Evolutionary conservation across 129 eudicot genomes (phyloP).

Genomic region (Artemisia argyi): DNA sequence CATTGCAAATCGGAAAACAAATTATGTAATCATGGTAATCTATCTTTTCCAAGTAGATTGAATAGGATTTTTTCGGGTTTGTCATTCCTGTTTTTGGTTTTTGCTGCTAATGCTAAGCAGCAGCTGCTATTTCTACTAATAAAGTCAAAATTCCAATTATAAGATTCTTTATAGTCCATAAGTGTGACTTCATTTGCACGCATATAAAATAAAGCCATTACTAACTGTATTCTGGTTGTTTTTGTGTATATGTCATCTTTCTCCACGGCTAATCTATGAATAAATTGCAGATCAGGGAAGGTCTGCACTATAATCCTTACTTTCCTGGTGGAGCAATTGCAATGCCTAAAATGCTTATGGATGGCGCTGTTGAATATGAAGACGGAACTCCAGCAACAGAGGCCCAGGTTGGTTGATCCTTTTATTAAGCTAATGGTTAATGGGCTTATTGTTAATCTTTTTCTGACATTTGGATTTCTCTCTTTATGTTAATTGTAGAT

Average conservation of each 20-base stretch:
- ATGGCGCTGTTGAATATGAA: constrained; percentile 97
- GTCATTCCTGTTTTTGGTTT: constrained; percentile 1
- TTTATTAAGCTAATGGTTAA: neutral
- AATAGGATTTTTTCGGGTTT: constrained; percentile 9
- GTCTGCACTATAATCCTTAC: constrained; percentile 93
- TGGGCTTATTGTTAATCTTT: neutral
- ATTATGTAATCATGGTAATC: constrained; percentile 6
- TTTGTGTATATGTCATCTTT: too few species aligned
- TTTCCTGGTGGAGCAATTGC: constrained; percentile 99
- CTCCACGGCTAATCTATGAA: constrained; percentile 5
- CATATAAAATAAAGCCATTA: too few species aligned
- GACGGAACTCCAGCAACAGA: constrained; percentile 99
- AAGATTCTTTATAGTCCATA: too few species aligned
- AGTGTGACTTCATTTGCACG: too few species aligned
- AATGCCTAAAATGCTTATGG: constrained; percentile 97
- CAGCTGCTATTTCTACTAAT: neutral
- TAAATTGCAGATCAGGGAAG: constrained; percentile 74
- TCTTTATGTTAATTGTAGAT: constrained; percentile 46
- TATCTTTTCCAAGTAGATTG: neutral
- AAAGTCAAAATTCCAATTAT: neutral
- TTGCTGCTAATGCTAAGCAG: neutral
- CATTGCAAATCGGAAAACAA: neutral
- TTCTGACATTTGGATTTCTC: neutral
- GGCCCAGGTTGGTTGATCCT: constrained; percentile 66
- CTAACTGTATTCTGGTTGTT: too few species aligned